Evolutionary conservation across 2,329 filamentous ascomycete species (phyloP).

Genomic region (Sarocladium brachiariae): DNA sequence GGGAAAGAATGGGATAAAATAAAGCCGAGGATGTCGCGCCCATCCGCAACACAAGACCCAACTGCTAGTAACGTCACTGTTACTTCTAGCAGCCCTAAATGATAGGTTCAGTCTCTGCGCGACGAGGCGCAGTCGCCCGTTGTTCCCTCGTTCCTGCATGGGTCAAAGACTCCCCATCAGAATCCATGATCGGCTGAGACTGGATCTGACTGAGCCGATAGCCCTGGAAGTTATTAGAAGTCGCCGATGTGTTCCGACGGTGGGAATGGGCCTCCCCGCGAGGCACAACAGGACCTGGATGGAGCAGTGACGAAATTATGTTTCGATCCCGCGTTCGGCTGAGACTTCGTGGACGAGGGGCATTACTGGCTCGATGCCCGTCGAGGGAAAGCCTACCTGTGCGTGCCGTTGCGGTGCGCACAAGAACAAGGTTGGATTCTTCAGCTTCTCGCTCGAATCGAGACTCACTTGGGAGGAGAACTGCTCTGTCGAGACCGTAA

Average conservation of each 20-base stretch:
- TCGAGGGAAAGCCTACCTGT: slow-evolving; percentile 19
- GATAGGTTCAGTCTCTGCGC: slow-evolving; percentile 2
- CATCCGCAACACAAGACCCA: too few species aligned
- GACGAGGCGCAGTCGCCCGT: not conserved
- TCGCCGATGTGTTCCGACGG: slow-evolving; percentile 21
- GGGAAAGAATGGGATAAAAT: not conserved
- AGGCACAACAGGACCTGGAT: slow-evolving; percentile 38
- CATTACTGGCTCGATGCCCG: slow-evolving; percentile 22
- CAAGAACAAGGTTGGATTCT: slow-evolving; percentile 33
- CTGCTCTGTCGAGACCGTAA: slow-evolving; percentile 58
- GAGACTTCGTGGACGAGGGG: slow-evolving; percentile 28
- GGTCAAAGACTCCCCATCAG: not conserved
- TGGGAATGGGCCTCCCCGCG: slow-evolving; percentile 22
- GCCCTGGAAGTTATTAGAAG: slow-evolving; percentile 13
- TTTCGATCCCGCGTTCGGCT: slow-evolving; percentile 31
- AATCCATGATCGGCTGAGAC: slow-evolving; percentile 6
- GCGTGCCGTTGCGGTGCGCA: slow-evolving; percentile 29
- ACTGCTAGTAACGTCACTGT: not conserved
- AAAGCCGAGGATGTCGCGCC: too few species aligned
- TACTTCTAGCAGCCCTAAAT: not conserved
- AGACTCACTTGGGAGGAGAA: slow-evolving; percentile 51
- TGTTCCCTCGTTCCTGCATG: not conserved
- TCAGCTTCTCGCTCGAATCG: slow-evolving; percentile 47
- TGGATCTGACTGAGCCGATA: slow-evolving; percentile 2
- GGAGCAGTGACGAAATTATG: slow-evolving; percentile 39